Evolutionary conservation across 2,329 filamentous ascomycete genomes (phyloP).

Genomic region (Phaeosphaeria sp.): DNA sequence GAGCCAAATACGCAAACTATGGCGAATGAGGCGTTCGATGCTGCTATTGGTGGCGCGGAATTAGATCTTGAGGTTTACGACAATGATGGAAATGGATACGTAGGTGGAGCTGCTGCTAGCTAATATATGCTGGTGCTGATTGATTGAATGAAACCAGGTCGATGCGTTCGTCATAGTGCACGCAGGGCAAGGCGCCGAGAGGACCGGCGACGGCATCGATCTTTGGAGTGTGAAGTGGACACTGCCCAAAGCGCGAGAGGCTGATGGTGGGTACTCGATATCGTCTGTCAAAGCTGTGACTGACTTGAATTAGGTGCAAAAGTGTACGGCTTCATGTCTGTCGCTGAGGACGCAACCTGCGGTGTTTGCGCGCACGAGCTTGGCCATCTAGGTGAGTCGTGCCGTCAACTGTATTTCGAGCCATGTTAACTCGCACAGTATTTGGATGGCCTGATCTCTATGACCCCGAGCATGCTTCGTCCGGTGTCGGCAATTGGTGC

Average conservation of each 20-base stretch:
- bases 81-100: slow-evolving; percentile 30
- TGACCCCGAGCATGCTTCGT: slow-evolving; percentile 27
- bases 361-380: slow-evolving; percentile 34
- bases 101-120: no score
- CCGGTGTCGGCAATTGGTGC: slow-evolving; percentile 32
- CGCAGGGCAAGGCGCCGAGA: slow-evolving; percentile 26
- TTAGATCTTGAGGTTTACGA: slow-evolving; percentile 26
- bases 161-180: slow-evolving; percentile 36
- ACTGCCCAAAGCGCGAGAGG: slow-evolving; percentile 17
- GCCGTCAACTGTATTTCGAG: background rate
- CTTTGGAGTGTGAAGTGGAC: slow-evolving; percentile 36
- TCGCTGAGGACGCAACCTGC: slow-evolving; percentile 28
- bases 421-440: slow-evolving; percentile 6
- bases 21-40: slow-evolving; percentile 24
- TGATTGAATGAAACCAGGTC: no score
- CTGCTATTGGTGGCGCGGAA: slow-evolving; percentile 3
- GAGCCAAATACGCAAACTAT: slow-evolving; percentile 28
- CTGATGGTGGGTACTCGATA: slow-evolving; percentile 10
- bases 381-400: slow-evolving; percentile 23
- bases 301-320: slow-evolving; percentile 15
- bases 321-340: slow-evolving; percentile 31
- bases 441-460: slow-evolving; percentile 39
- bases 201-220: slow-evolving; percentile 18
- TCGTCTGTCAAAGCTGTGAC: background rate
- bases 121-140: no score